Evolutionary conservation across 305 asterid genomes (phyloP).

Genomic region (Solanum hybrid): DNA sequence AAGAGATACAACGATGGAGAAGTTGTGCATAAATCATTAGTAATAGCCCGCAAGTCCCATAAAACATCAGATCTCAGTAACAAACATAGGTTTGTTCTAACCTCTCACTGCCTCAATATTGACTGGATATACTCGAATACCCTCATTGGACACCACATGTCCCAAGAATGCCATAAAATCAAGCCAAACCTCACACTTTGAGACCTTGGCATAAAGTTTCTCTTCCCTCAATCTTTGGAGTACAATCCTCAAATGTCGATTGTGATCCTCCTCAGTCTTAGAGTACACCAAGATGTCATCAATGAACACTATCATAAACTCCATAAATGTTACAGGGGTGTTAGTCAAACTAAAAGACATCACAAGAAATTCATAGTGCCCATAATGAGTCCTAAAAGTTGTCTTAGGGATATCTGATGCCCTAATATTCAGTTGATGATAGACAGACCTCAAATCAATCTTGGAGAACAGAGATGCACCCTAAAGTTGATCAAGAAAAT

Average conservation of each 20-base stretch:
- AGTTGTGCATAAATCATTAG: no score
- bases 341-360: background rate
- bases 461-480: background rate
- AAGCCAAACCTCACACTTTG: no score
- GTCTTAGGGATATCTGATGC: background rate
- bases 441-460: background rate
- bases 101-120: no score
- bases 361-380: background rate
- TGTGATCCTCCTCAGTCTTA: background rate
- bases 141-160: no score
- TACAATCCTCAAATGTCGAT: background rate
- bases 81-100: no score
- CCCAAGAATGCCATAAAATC: no score
- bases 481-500: no score
- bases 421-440: background rate
- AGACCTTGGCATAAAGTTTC: no score
- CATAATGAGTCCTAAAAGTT: background rate
- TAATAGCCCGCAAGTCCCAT: no score
- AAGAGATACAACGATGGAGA: no score
- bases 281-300: background rate
- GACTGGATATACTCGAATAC: no score
- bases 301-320: background rate
- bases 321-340: background rate
- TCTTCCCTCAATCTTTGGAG: background rate
- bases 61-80: no score